phyloP scores from a whole-genome alignment of 805 yeast genomes.

The Candida insectalens region DNA sequence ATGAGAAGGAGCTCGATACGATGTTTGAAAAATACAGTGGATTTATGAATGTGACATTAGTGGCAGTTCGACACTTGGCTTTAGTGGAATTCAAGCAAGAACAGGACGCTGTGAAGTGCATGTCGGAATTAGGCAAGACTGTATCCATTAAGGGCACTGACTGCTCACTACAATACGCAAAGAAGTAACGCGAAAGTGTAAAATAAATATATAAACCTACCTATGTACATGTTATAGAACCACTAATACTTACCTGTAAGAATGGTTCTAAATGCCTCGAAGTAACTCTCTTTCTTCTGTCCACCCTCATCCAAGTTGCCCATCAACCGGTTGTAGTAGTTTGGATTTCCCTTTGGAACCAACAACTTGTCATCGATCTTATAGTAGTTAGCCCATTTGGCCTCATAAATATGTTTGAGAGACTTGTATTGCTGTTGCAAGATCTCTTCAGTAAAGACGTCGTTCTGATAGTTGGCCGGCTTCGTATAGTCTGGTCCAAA shows the following conservation, averaged over 20 bases:
- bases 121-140: slow-evolving; percentile 12
- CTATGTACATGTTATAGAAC: neutral
- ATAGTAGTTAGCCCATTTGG: slow-evolving; percentile 56
- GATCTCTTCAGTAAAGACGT: slow-evolving; percentile 38
- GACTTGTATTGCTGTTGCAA: slow-evolving; percentile 47
- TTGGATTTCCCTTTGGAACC: slow-evolving; percentile 79
- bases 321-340: slow-evolving; percentile 62
- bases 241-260: slow-evolving; percentile 53
- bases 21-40: slow-evolving; percentile 48
- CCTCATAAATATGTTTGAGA: slow-evolving; percentile 44
- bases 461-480: slow-evolving; percentile 33
- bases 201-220: slow-evolving; percentile 1
- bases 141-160: slow-evolving; percentile 11
- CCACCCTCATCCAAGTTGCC: slow-evolving; percentile 55
- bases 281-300: slow-evolving; percentile 54
- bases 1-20: slow-evolving; percentile 30
- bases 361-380: slow-evolving; percentile 55
- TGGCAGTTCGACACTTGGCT: slow-evolving; percentile 60
- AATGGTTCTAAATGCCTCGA: slow-evolving; percentile 64
- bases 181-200: slow-evolving; percentile 8
- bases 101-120: slow-evolving; percentile 30
- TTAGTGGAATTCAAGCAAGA: slow-evolving; percentile 69
- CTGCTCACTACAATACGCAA: slow-evolving; percentile 24
- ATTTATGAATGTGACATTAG: slow-evolving; percentile 55
- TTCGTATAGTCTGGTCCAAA: slow-evolving; percentile 25